Percentiles rank a stretch among this genome's conserved stretches.
These are phyloP conservation scores for Fraxinus ornus DNA, from an alignment of 305 asterid genomes.

Conservation along the genomic window DNA sequence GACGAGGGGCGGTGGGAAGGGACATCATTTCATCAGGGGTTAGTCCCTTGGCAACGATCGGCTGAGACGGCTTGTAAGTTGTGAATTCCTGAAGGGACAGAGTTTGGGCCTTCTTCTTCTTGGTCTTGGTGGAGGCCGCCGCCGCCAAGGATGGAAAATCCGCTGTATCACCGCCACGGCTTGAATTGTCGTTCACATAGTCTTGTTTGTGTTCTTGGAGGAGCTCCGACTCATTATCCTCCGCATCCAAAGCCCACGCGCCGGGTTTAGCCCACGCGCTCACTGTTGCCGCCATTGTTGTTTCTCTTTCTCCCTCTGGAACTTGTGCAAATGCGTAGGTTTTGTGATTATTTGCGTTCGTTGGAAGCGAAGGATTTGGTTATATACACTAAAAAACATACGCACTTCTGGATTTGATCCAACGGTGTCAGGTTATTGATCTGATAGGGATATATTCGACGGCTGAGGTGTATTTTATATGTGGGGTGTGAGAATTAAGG, in stretches of 20 bases:
- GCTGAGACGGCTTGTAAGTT: constrained; percentile 22
- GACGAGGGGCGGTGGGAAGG: constrained; percentile 85
- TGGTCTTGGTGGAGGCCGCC: constrained; percentile 56
- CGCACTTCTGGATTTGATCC: constrained; percentile 15
- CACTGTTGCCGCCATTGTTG: constrained; percentile 81
- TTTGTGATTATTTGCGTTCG: constrained; percentile 28
- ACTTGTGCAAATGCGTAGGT: constrained; percentile 16
- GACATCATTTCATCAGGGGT: constrained; percentile 48
- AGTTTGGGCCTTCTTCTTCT: constrained; percentile 72
- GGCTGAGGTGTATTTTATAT: not conserved
- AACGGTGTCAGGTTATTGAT: constrained; percentile 15
- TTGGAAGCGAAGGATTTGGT: constrained; percentile 24
- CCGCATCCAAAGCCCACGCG: constrained; percentile 93
- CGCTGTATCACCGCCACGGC: constrained; percentile 30
- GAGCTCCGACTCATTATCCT: constrained; percentile 73
- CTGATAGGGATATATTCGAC: not conserved
- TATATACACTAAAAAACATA: not conserved
- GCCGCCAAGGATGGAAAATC: constrained; percentile 58
- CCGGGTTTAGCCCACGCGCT: constrained; percentile 93
- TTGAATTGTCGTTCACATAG: constrained; percentile 24
- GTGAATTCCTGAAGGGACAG: constrained; percentile 61
- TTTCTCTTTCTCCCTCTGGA: not conserved
- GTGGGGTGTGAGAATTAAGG: not conserved
- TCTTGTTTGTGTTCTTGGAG: constrained; percentile 43
- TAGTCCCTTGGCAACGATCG: constrained; percentile 35